Evolutionary conservation across 306 rosid genomes (phyloP).

Genomic region (Begonia fuchsioides): DNA sequence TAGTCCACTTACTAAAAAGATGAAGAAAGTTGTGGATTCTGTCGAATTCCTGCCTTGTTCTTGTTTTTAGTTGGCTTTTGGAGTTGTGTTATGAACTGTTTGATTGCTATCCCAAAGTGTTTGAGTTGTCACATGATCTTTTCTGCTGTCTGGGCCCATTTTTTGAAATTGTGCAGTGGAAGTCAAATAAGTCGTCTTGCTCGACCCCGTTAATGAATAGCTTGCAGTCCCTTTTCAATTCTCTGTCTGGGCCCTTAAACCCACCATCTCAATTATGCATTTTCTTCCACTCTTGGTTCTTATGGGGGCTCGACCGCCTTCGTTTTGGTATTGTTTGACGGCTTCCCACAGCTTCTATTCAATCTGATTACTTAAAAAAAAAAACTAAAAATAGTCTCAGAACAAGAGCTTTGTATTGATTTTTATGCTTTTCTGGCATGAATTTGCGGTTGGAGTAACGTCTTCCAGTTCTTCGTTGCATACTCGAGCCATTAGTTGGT

Average conservation of each 20-base stretch:
- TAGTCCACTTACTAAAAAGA: too few species aligned
- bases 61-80: not conserved
- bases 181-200: conserved; percentile 3
- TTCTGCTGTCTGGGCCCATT: conserved; percentile 12
- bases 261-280: not conserved
- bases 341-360: conserved; percentile 1
- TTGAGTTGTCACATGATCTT: conserved; percentile 12
- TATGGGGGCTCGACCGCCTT: not conserved
- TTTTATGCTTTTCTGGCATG: too few species aligned
- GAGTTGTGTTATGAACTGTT: not conserved
- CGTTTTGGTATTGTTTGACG: conserved; percentile 2
- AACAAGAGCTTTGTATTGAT: too few species aligned
- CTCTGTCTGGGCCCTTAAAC: conserved; percentile 17
- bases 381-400: too few species aligned
- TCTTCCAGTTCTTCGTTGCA: too few species aligned
- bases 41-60: conserved; percentile 1
- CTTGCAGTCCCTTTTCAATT: conserved; percentile 9
- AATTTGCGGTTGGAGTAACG: too few species aligned
- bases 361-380: too few species aligned
- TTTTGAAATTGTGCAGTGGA: conserved; percentile 13
- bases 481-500: too few species aligned
- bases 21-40: too few species aligned
- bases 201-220: conserved; percentile 16
- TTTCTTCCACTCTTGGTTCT: not conserved
- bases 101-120: conserved; percentile 1